A percentile compares a stretch with the other conserved stretches of the same genome.
These are phyloP conservation scores for Leonotis leonurus DNA, from an alignment of 257 asterid species.

Conservation along the genomic window DNA sequence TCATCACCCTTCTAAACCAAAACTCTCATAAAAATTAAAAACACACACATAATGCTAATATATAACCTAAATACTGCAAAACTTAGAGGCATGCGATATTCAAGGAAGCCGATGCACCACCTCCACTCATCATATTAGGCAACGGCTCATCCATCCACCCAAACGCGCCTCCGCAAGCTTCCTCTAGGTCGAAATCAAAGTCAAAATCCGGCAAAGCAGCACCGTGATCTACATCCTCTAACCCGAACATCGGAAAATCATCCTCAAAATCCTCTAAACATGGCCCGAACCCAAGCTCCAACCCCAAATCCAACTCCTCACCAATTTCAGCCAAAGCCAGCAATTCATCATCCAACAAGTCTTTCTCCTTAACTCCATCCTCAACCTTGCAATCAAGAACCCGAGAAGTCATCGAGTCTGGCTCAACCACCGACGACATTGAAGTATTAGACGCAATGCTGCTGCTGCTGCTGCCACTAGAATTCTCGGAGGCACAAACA, in stretches of 20 bases:
- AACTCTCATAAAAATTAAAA: no score
- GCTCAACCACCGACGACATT: slow-evolving; percentile 42
- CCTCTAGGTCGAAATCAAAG: slow-evolving; percentile 54
- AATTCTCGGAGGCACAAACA: slow-evolving; percentile 31
- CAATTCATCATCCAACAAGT: slow-evolving; percentile 26
- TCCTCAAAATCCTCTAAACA: slow-evolving; percentile 48
- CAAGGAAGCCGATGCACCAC: slow-evolving; percentile 39
- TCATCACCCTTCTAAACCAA: no score
- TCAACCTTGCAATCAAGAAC: slow-evolving; percentile 2
- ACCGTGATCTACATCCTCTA: slow-evolving; percentile 26
- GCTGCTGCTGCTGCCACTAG: slow-evolving; percentile 42
- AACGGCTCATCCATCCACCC: slow-evolving; percentile 54
- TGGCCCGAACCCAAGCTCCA: slow-evolving; percentile 33
- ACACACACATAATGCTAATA: not conserved
- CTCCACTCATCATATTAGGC: slow-evolving; percentile 25
- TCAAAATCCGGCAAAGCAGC: slow-evolving; percentile 47
- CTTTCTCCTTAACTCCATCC: not conserved
- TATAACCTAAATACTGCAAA: slow-evolving; percentile 48
- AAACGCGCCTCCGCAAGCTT: slow-evolving; percentile 33
- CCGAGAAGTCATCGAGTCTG: slow-evolving; percentile 37
- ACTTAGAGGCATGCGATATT: slow-evolving; percentile 81
- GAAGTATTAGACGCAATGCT: slow-evolving; percentile 47
- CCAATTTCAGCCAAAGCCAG: slow-evolving; percentile 38
- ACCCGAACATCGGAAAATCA: slow-evolving; percentile 38
- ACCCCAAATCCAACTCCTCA: slow-evolving; percentile 42